Base-by-base conservation (phyloP, 805 yeast species). In the Candida vartiovaarae region DNA sequence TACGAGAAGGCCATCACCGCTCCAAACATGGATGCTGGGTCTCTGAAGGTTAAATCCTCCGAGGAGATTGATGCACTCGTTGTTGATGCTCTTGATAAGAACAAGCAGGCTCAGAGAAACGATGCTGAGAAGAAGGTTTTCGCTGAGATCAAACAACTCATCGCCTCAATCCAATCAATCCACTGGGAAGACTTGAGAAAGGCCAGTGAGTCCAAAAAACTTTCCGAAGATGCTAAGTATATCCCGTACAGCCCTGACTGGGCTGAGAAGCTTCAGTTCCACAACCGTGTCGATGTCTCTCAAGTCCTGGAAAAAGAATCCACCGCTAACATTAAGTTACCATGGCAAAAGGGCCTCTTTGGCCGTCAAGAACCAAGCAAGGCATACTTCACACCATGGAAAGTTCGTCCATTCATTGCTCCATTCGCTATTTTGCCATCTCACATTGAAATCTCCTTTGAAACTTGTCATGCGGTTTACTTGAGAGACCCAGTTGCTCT, bases 401-500 rank as follows among this genome's bases (percentile, higher is more conserved):
- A 82, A 47, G 95, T 96, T 52, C 83, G 96, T 67, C 93, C 88
- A 36, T 93, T 91, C 66, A 67, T 93, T 50, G 90, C 95, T 3
- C 95, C 95, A 38, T 86, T 89, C 65, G 93, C 97, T 9, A 76
- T 93, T 47, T 74, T 87, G 57, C 99, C 99, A 28, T 82, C 85
- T 50, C 98, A 93, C 65, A 70, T 93, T 43, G 98, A 93, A 67
- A 70, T 93, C 37, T 85, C 95, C 24, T 91, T 86, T 64, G 76
- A 77, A 49, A 88, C 97, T 5, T 91, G 98, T 62, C 96, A 90
- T 63, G 97, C 96, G 5, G 84, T 93, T n/a, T 93, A 91, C 65
- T 67, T 93, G 63, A 83, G 97, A 66, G 95, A 93, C 63, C 99
- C 99, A 11, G 89, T 93, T 40, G 95, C 97, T 10, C 79, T 97